These are phyloP conservation scores for Arxiozyma heterogenica DNA, from an alignment of 1,139 yeast species.

Conservation along the genomic window DNA sequence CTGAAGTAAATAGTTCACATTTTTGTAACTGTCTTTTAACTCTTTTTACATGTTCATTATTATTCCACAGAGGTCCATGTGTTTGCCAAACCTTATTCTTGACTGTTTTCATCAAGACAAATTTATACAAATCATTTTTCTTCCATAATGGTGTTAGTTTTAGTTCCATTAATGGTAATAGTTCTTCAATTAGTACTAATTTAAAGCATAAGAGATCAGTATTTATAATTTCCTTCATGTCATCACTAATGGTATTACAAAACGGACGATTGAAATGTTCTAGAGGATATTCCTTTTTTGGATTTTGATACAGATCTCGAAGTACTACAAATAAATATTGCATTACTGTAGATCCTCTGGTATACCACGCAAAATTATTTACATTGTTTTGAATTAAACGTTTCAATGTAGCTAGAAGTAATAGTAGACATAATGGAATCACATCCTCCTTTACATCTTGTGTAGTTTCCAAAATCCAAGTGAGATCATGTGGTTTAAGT, in stretches of 20 bases:
- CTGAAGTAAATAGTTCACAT: constrained; percentile 13
- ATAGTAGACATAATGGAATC: constrained; percentile 16
- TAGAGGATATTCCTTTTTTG: constrained; percentile 10
- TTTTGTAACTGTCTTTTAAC: constrained; percentile 5
- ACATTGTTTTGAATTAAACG: constrained; percentile 18
- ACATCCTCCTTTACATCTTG: constrained; percentile 14
- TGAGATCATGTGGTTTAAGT: constrained; percentile 10
- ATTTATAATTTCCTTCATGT: constrained; percentile 13
- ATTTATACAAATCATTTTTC: constrained; percentile 19
- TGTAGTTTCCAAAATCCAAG: constrained; percentile 12
- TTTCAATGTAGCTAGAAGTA: constrained; percentile 18
- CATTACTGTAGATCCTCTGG: constrained; percentile 26
- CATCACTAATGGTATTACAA: constrained; percentile 11
- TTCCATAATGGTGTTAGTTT: constrained; percentile 22
- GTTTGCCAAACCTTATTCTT: constrained; percentile 22
- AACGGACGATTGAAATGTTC: constrained; percentile 5
- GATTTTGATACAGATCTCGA: constrained; percentile 19
- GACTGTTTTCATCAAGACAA: constrained; percentile 18
- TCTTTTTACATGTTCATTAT: constrained; percentile 3
- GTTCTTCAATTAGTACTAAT: constrained; percentile 18
- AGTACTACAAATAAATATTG: constrained; percentile 24
- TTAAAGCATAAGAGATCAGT: constrained; percentile 12
- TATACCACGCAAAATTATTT: constrained; percentile 20
- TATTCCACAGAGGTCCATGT: background rate
- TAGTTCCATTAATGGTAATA: constrained; percentile 18